A percentile compares a stretch with the other conserved stretches of the same genome.
These are phyloP conservation scores for Colletotrichum spinosum DNA, from an alignment of 2,329 filamentous ascomycete genomes.

Conservation along the genomic window DNA sequence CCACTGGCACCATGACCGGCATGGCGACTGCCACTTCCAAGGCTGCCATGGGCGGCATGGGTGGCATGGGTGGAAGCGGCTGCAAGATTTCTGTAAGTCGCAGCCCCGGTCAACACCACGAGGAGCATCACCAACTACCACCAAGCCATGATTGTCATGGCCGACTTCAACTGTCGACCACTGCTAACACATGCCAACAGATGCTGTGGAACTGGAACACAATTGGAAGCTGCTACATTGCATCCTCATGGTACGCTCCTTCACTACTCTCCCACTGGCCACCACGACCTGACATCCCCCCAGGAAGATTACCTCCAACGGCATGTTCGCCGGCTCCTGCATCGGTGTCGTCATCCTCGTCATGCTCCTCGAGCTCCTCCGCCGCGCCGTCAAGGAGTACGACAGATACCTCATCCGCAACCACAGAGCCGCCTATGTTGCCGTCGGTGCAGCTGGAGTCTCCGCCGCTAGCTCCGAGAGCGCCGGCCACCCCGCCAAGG, in stretches of 20 bases:
- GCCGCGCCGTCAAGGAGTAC: conserved; percentile 78
- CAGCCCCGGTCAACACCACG: conserved; percentile 41
- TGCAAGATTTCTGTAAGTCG: conserved; percentile 57
- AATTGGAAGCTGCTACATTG: conserved; percentile 78
- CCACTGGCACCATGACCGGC: conserved; percentile 26
- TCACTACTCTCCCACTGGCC: not conserved
- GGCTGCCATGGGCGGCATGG: conserved; percentile 40
- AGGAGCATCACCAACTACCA: conserved; percentile 6
- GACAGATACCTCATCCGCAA: conserved; percentile 73
- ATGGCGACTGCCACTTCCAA: conserved; percentile 31
- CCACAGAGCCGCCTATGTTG: conserved; percentile 46
- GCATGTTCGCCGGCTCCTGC: conserved; percentile 84
- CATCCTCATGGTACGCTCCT: not conserved
- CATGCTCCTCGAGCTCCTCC: conserved; percentile 77
- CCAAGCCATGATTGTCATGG: conserved; percentile 28
- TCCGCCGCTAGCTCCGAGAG: conserved; percentile 23
- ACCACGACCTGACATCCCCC: not conserved
- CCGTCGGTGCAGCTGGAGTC: conserved; percentile 39
- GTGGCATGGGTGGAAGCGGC: conserved; percentile 35
- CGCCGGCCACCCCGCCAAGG: conserved; percentile 15
- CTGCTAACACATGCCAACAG: conserved; percentile 50
- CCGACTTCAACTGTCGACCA: not conserved
- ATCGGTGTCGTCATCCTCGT: conserved; percentile 83
- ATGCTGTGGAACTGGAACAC: conserved; percentile 88
- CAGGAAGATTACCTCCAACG: conserved; percentile 61